A percentile compares a stretch with the other conserved stretches of the same genome.
These are phyloP conservation scores for Neonectria hederae DNA, from an alignment of 2,329 filamentous ascomycete species.

Conservation along the genomic window DNA sequence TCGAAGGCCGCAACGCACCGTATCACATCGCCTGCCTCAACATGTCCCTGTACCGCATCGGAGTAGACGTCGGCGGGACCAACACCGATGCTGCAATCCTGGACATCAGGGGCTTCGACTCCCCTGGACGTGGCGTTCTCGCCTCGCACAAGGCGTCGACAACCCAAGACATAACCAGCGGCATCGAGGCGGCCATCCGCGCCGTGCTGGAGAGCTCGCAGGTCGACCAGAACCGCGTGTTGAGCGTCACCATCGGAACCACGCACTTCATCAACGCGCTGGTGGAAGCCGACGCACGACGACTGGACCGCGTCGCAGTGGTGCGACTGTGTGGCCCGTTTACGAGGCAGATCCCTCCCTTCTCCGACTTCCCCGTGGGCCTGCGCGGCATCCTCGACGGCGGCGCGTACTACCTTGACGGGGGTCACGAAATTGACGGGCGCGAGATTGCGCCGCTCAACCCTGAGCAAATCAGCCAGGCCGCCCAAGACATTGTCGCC, in stretches of 20 bases:
- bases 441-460: slow-evolving; percentile 53
- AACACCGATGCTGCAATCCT: slow-evolving; percentile 58
- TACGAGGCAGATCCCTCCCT: slow-evolving; percentile 55
- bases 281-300: slow-evolving; percentile 54
- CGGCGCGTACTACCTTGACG: slow-evolving; percentile 53
- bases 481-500: slow-evolving; percentile 46
- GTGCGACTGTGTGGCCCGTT: slow-evolving; percentile 57
- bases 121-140: slow-evolving; percentile 52
- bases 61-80: slow-evolving; percentile 53
- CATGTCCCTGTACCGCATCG: slow-evolving; percentile 56
- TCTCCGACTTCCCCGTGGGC: slow-evolving; percentile 55
- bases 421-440: slow-evolving; percentile 60
- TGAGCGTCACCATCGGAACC: slow-evolving; percentile 61
- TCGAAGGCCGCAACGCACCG: not conserved
- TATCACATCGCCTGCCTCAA: not conserved
- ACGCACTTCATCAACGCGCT: slow-evolving; percentile 62
- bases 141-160: slow-evolving; percentile 61
- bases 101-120: slow-evolving; percentile 49
- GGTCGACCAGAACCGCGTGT: slow-evolving; percentile 50
- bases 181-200: slow-evolving; percentile 57
- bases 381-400: slow-evolving; percentile 54
- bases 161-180: slow-evolving; percentile 59
- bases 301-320: slow-evolving; percentile 56
- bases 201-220: slow-evolving; percentile 52
- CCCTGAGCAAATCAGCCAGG: slow-evolving; percentile 48